Conservation (phyloP, 2,329 filamentous ascomycete species). For the Microdochium nivale region DNA sequence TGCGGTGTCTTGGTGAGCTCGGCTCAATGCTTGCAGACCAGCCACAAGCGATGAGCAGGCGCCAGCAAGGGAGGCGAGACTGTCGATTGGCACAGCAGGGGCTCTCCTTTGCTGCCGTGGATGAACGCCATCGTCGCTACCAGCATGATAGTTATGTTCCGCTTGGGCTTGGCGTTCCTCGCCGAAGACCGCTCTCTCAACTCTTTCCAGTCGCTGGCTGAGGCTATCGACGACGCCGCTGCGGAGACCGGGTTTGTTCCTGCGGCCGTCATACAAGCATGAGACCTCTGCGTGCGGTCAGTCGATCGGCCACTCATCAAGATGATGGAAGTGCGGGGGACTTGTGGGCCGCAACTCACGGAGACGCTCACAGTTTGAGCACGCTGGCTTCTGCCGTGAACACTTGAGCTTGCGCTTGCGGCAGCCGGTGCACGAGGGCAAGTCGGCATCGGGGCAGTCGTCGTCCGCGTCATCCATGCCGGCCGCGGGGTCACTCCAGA, state of each 20-base stretch:
- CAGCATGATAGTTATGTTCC: not conserved
- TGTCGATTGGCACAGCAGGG: too few species aligned
- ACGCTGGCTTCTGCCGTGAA: constrained; percentile 16
- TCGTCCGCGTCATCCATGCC: constrained; percentile 10
- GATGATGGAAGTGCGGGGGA: not conserved
- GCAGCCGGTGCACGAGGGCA: not conserved
- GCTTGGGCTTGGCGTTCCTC: not conserved
- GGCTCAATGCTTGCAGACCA: too few species aligned
- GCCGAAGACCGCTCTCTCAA: not conserved
- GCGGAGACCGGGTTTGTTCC: not conserved
- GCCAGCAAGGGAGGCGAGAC: too few species aligned
- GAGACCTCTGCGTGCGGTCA: not conserved
- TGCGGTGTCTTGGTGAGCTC: too few species aligned
- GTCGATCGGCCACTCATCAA: too few species aligned
- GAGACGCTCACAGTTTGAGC: not conserved
- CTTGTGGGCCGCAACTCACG: not conserved
- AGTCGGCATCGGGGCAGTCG: constrained; percentile 12
- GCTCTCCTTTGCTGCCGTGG: too few species aligned
- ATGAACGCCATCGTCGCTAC: not conserved
- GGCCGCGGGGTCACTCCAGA: constrained; percentile 2
- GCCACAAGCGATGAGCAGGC: too few species aligned
- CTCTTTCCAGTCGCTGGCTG: not conserved
- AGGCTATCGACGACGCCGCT: not conserved
- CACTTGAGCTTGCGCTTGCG: constrained; percentile 12
- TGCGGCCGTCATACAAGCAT: not conserved